phyloP scores from a whole-genome alignment of 345 rosid species.

The Mallotus nudiflorus region DNA sequence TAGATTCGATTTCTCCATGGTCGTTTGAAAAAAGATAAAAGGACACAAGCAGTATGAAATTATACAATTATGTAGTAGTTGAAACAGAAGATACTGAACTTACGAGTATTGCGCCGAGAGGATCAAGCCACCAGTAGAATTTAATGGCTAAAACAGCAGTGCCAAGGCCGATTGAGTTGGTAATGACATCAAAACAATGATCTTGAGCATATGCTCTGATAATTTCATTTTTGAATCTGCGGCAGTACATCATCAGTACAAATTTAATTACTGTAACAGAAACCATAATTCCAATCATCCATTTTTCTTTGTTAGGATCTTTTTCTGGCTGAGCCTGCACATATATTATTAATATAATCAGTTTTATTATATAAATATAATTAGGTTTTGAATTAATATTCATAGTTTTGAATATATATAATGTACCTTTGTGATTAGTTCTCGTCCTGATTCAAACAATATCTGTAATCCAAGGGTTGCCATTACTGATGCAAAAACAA shows the following conservation, averaged over 20 bases:
- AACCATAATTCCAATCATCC: slow-evolving; percentile 64
- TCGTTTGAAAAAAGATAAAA: too few relatives aligned
- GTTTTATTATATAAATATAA: too few relatives aligned
- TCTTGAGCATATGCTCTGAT: slow-evolving; percentile 54
- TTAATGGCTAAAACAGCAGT: slow-evolving; percentile 47
- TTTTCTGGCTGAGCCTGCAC: slow-evolving; percentile 21
- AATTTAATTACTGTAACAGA: slow-evolving; percentile 48
- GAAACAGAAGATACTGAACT: too few relatives aligned
- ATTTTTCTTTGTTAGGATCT: slow-evolving; percentile 44
- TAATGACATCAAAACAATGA: slow-evolving; percentile 58
- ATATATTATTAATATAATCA: background rate
- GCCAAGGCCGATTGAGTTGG: slow-evolving; percentile 49
- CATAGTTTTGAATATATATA: too few relatives aligned
- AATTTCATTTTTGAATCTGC: slow-evolving; percentile 44
- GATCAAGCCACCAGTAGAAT: slow-evolving; percentile 61
- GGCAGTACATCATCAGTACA: slow-evolving; percentile 38
- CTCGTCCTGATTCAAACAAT: slow-evolving; percentile 55
- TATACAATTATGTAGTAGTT: too few relatives aligned
- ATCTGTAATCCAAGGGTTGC: slow-evolving; percentile 57
- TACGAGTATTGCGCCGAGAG: slow-evolving; percentile 51
- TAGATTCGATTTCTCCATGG: too few relatives aligned
- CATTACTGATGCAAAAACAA: slow-evolving; percentile 58
- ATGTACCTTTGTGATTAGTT: slow-evolving; percentile 45
- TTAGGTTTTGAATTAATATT: too few relatives aligned
- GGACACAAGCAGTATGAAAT: too few relatives aligned